Evolutionary conservation across 345 rosid genomes (phyloP), one percentile per base, ranked within the genome.

Genomic region (Aurinia saxatilis): DNA sequence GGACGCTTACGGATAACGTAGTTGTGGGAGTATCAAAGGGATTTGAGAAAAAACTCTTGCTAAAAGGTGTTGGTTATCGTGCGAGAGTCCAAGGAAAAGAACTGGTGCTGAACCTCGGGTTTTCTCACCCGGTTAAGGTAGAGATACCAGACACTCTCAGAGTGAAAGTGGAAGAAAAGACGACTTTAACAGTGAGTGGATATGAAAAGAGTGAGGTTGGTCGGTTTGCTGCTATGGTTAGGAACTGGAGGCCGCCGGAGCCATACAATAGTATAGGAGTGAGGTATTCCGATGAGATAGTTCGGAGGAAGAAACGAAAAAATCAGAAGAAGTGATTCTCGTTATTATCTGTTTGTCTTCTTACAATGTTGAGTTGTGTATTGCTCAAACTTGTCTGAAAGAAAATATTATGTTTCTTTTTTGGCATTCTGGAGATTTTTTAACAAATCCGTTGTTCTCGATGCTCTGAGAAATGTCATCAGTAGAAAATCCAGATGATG

Each of bases 221-320:
- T 21, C 87, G 85, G 76, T 93, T 90, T 44, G 97, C 99, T 21
- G 97, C 96, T 14, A 73, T 87, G 2, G 52, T 89, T 49, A 77
- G 96, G 82, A 87, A 82, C 67, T 93, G 96, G 96, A 87, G 97
- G 50, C 97, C 99, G 4, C 96, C 99, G 0, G 96, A 93, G 67
- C 99, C 99, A 8, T 93, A 93, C 73, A 93, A 90, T 68, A 96
- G 97, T 47, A 93, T 90, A 76, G 99, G 99, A 47, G 90, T 87
- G 55, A 93, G 82, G 70, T 93, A 93, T 64, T 88, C 80, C 0
- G 82, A 90, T 61, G 99, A 93, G 79, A 60, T 85, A 39, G 66
- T 85, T 40, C 65, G 87, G 66, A 73, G 91, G 73, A 93, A 93
- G 78, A 97, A 87, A 72, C 95, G 99, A 2, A 93, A 93, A 79